Base-by-base conservation (phyloP, 768 basidiomycete species). In the Suillus brevipes region DNA sequence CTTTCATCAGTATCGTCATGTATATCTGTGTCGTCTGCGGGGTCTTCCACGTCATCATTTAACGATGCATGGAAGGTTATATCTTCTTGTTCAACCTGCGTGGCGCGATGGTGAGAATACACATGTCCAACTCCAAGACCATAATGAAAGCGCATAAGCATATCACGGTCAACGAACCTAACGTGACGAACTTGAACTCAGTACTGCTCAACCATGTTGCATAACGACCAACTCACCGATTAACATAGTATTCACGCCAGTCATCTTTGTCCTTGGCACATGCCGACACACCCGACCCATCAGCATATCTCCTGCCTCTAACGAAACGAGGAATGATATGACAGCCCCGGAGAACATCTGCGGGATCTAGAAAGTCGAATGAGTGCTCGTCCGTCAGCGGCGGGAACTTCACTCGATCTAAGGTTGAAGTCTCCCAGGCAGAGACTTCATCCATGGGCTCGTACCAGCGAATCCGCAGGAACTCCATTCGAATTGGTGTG, bases 281-380 rank as follows among this genome's bases (percentile, higher is more conserved):
- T 23, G 47, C 37, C 1, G 45, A 62, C 8, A 62, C 4, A 7
- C 31, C 61, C 7, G 2, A n/a, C 16, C 47, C 49, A 18, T 62
- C 20, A 1, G 0, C 13, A 13, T 59, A 55, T 25, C 34, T 18
- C 49, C 16, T 56, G 13, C 45, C 34, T 13, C 47, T 25, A 13
- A 40, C 28, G 28, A 65, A 62, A 14, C 9, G 25, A 9, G 65
- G 65, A 3, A 65, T 65, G 14, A 65, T 37, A 16, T 65, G 60
- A 28, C 60, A 61, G 1, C 64, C 8, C 18, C 38, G 0, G 9
- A 65, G 52, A 1, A 65, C 28, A 16, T 65, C 60, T 3, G 7
- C 34, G 3, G 53, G 64, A 53, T 65, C 60, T 10, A 65, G 14
- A 9, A 62, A 65, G 53, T 43, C 53, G 4, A 65, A 65, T 42